Base-by-base conservation (phyloP, 257 asterid genomes). In the Penstemon eatonii region DNA sequence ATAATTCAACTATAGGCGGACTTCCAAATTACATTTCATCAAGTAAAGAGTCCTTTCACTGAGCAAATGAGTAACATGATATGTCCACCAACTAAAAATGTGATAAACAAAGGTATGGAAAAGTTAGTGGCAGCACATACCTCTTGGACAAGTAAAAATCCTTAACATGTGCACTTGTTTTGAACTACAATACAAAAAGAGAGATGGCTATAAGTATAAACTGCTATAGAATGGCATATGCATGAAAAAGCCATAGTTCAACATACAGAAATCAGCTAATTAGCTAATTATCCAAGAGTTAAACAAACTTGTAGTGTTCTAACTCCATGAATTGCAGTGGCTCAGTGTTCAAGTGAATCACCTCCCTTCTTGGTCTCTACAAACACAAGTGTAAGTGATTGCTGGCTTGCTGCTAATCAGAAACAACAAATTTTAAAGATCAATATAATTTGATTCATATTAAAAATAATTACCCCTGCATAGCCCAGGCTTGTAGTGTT, bases 361-460 rank as follows among this genome's bases (percentile, higher is more conserved):
- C 96, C 98, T 56, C 98, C 96, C 73, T 89, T 92, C 83, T 92
- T 92, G 10, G 98, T 92, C 89, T 92, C 96, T 73, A 92, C 96
- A 66, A 92, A 92, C 66, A 91, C 92, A 60, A 89, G 78, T 44
- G 98, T 89, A 79, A 92, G 96, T 56, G 96, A 74, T 80, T 87
- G 98, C n/a, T n/a, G n/a, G n/a, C n/a, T n/a, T n/a, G n/a, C 98
- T 87, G 89, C 65, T 67, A 76, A 84, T 39, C 65, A 56, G 59
- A 57, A 77, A 46, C 67, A 74, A 13, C 15, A 69, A 73, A 13
- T 10, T 11, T 37, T 19, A 45, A 58, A n/a, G 69, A 58, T 61
- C 43, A 73, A 64, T 51, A 46, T 72, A 56, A 44, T 50, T 51
- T 10, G 50, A 9, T 7, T 47, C 53, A n/a, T 8, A 3, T 4